phyloP scores from a whole-genome alignment of 2,329 filamentous ascomycete genomes.

The Drechmeria coniospora region DNA sequence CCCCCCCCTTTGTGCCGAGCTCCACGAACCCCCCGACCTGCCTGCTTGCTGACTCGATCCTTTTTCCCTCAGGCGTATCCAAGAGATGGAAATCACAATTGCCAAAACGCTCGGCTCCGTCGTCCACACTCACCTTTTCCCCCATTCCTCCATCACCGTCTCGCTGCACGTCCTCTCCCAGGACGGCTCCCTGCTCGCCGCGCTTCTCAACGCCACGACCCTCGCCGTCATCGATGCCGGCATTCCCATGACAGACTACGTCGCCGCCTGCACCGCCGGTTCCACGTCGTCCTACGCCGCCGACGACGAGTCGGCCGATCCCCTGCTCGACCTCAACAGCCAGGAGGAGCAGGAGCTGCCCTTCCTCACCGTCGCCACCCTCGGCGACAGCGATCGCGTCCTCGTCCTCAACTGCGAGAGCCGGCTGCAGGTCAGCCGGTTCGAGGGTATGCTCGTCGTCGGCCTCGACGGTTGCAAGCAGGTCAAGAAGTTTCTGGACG shows the following conservation, averaged over 20 bases:
- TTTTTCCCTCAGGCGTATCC: constrained; percentile 44
- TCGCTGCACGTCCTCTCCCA: constrained; percentile 77
- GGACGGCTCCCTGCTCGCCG: constrained; percentile 79
- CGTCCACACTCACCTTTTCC: constrained; percentile 77
- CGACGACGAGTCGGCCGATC: constrained; percentile 56
- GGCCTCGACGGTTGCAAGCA: constrained; percentile 85
- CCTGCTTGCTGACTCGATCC: neutral
- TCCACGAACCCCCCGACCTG: neutral
- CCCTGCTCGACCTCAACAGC: constrained; percentile 63
- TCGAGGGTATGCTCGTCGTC: constrained; percentile 88
- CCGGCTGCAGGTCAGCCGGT: constrained; percentile 60
- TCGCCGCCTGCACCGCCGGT: constrained; percentile 77
- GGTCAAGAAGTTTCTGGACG: constrained; percentile 66
- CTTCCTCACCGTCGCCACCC: constrained; percentile 70
- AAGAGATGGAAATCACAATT: constrained; percentile 69
- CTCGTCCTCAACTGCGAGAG: constrained; percentile 75
- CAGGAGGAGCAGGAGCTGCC: constrained; percentile 80
- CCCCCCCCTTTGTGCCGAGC: neutral
- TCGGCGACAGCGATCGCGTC: constrained; percentile 60
- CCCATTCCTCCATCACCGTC: constrained; percentile 70
- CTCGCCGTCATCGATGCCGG: constrained; percentile 89
- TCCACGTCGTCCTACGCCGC: constrained; percentile 52
- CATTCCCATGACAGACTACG: constrained; percentile 86
- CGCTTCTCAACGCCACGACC: constrained; percentile 80
- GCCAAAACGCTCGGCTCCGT: constrained; percentile 60